Evolutionary conservation across 345 rosid species (phyloP).

Genomic region (Salix dunnii): DNA sequence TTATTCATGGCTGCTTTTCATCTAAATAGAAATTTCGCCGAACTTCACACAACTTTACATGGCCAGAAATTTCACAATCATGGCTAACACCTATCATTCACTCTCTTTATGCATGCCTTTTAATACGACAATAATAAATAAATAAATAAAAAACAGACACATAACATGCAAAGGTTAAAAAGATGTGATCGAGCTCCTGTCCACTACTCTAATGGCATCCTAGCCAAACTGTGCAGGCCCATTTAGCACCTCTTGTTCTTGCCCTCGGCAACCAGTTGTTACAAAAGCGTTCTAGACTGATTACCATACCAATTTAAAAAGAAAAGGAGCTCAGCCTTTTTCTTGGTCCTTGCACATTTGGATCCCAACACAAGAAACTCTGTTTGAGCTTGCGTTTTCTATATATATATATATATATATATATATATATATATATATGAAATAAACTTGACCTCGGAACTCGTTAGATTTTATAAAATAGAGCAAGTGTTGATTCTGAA

Average conservation of each 20-base stretch:
- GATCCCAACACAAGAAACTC: too few relatives aligned
- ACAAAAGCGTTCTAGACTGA: neutral
- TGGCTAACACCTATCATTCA: neutral
- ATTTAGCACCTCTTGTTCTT: neutral
- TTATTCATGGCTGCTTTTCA: neutral
- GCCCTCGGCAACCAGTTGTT: neutral
- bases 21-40: neutral
- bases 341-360: too few relatives aligned
- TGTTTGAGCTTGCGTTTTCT: too few relatives aligned
- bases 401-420: too few relatives aligned
- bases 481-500: neutral
- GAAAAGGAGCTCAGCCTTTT: neutral
- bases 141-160: neutral
- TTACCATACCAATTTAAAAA: neutral
- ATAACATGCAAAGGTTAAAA: constrained; percentile 6
- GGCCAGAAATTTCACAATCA: constrained; percentile 2
- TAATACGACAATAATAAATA: neutral
- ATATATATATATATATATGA: too few relatives aligned
- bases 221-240: neutral
- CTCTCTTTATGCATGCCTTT: neutral
- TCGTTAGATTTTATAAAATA: too few relatives aligned
- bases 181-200: neutral
- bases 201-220: neutral
- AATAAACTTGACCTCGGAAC: neutral
- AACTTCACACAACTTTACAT: constrained; percentile 8